Base-by-base conservation (phyloP, 148 eudicot genomes). In the Amaranthus cruentus region DNA sequence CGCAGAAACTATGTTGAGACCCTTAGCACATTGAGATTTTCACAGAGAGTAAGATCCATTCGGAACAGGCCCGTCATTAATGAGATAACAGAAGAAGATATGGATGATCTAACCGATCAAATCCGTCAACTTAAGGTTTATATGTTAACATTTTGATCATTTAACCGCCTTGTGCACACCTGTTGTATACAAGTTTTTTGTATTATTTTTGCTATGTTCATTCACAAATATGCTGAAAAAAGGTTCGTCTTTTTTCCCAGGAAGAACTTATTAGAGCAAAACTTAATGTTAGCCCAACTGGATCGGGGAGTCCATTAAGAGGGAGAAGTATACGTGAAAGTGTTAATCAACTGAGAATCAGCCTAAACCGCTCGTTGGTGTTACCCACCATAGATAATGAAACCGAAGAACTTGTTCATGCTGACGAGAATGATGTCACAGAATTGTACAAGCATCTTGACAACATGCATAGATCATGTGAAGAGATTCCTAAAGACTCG, bases 1-100 rank as follows among this genome's bases (percentile, higher is more conserved):
- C 80, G 80, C 79, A 94, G 95, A 83, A 78, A 79, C 70, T 84
- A 58, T 77, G 82, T 82, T 61, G 99, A 96, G 80, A 90, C 93
- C 51, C 75, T 87, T 13, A 96, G 97, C 89, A 88, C 97, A 55
- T 90, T 96, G 76, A 85, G 97, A 84, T 92, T 96, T 78, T 94
- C 94, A 62, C 85, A 83, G 75, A 81, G 84, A 81, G 88, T 83
- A 75, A 87, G 83, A 85, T 84, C 76, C 59, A 74, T 96, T 72
- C 82, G 72, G 49, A 96, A 96, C 76, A 83, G 84, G 77, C 99
- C 99, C 18, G 94, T 92, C 57, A 81, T 96, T 62, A 96, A 96
- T 70, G 96, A 91, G 85, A 88, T 96, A 70, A 84, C 96, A 13
- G 98, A 96, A 81, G 99, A 96, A 79, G 92, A 96, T 83, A 95